Evolutionary conservation across 129 eudicot genomes (phyloP), one percentile per base, ranked within the genome.

Genomic region (Erigeron canadensis): DNA sequence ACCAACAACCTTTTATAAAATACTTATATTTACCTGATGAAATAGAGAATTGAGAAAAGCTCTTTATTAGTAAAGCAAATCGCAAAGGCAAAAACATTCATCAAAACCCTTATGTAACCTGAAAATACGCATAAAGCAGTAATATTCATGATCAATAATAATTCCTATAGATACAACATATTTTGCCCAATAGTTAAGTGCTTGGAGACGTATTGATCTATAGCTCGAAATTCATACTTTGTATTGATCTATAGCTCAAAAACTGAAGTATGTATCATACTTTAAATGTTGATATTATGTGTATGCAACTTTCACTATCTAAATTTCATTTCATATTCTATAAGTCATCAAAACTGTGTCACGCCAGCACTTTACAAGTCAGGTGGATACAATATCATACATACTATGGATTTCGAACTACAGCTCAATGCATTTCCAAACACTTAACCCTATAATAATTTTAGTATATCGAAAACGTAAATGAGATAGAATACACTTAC

Each of bases 61-160:
- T 81, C 82, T 74, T 90, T 87, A 84, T 87, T 82, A 45, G 87
- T 76, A 76, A 85, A 93, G 84, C 96, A 87, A 71, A 93, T 85
- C 21, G 88, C 96, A 61, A 93, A 93, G 53, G 96, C 98, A 80
- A 74, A 80, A 68, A 87, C 80, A 77, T 93, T 93, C 95, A 93
- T 77, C 66, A 93, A 67, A 60, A 93, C 81, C 72, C 98, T 83
- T 17, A 87, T 81, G 83, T 93, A 93, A 58, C 98, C 98, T 93
- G 95, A 75, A 83, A 55, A 72, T 19, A 50, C 47, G 44, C 50
- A 73, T 65, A n/a, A 60, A 51, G 61, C 38, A 56, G 28, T 69
- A 69, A 79, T 44, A 11, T 59, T 47, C 21, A 50, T 34, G 37
- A 12, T 18, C 21, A 21, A 7, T 17, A 40, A 56, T 19, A 28